These are phyloP conservation scores for Hymenoscyphus albidus DNA, from an alignment of 2,329 filamentous ascomycete genomes.

Conservation along the genomic window DNA sequence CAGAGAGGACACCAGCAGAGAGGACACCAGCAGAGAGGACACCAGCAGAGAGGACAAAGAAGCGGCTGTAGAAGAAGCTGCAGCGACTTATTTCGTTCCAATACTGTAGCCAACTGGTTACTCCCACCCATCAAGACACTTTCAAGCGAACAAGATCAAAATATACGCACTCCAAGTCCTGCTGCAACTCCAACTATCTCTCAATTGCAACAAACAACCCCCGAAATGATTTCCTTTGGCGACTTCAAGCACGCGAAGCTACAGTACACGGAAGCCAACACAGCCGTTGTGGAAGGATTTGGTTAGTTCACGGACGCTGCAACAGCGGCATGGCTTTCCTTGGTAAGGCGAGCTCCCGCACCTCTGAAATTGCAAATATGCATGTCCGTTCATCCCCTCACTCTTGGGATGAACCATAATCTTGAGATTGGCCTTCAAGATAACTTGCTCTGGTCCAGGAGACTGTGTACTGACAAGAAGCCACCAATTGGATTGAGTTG, in stretches of 20 bases:
- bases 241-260: slow-evolving; percentile 6
- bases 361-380: background rate
- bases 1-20: too few relatives aligned
- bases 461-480: background rate
- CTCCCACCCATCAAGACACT: background rate
- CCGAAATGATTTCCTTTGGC: slow-evolving; percentile 5
- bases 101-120: background rate
- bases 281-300: slow-evolving; percentile 3
- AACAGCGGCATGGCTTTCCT: slow-evolving; percentile 1
- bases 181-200: background rate
- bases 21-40: too few relatives aligned
- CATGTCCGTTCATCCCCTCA: slow-evolving; percentile 1
- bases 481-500: too few relatives aligned
- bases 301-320: background rate
- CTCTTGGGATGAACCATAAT: slow-evolving; percentile 10
- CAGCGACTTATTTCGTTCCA: background rate
- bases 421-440: background rate
- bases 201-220: background rate
- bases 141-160: background rate
- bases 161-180: background rate
- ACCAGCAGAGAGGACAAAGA: too few relatives aligned
- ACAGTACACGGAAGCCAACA: background rate
- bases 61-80: background rate
- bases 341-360: background rate
- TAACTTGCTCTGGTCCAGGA: background rate